Percentiles rank a stretch among this genome's conserved stretches.
phyloP scores from a whole-genome alignment of 2,329 filamentous ascomycete species.

The Microdochium trichocladiopsis region DNA sequence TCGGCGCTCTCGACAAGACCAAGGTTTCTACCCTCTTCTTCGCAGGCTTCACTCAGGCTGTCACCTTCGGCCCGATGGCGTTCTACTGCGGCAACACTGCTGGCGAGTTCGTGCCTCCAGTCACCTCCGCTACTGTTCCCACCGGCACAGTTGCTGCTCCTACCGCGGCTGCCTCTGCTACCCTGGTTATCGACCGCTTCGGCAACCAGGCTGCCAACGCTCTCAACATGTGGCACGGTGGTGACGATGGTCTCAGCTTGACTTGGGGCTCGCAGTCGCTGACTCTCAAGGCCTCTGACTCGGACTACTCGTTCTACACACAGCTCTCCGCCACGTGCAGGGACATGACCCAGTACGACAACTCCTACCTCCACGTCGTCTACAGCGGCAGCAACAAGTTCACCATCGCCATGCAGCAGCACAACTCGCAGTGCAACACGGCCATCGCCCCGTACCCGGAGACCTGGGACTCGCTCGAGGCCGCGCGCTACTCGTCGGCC shows the following conservation, averaged over 20 bases:
- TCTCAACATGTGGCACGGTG: constrained; percentile 58
- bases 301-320: constrained; percentile 55
- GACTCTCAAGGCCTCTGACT: constrained; percentile 49
- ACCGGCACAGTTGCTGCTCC: constrained; percentile 41
- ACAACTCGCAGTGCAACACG: constrained; percentile 54
- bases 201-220: constrained; percentile 43
- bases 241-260: constrained; percentile 50
- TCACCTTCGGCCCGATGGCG: constrained; percentile 48
- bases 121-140: constrained; percentile 29
- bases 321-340: constrained; percentile 48
- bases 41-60: constrained; percentile 32
- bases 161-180: constrained; percentile 35
- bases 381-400: constrained; percentile 58
- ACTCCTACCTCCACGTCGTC: constrained; percentile 57
- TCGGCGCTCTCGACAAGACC: constrained; percentile 37
- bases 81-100: constrained; percentile 49
- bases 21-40: constrained; percentile 49
- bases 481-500: constrained; percentile 44
- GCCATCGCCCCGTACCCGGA: constrained; percentile 52
- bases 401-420: constrained; percentile 57
- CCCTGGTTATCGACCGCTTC: constrained; percentile 57
- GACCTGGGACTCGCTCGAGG: constrained; percentile 62
- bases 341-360: constrained; percentile 45
- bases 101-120: constrained; percentile 38
- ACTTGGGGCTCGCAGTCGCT: constrained; percentile 44